Conservation (phyloP, 2,329 filamentous ascomycete species). For the Helminthosporium solani region DNA sequence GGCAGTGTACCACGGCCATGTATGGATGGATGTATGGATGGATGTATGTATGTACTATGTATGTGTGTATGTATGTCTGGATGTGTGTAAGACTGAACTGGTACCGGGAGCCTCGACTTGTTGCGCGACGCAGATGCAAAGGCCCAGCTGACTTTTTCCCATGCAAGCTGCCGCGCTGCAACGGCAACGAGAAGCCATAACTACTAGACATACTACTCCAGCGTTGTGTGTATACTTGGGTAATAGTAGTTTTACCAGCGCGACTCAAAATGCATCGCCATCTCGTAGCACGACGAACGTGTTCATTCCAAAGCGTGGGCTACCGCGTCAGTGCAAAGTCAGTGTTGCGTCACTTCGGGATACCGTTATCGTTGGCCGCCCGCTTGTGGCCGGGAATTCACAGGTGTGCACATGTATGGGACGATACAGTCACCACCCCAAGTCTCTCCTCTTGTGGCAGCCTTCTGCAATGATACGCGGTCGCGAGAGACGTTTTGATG, state of each 20-base stretch:
- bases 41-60: no score
- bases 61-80: no score
- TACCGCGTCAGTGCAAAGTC: conserved; percentile 1
- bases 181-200: no score
- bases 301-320: conserved; percentile 14
- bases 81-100: no score
- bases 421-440: no score
- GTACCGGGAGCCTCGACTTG: no score
- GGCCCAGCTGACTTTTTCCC: conserved; percentile 1
- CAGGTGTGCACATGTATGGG: no score
- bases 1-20: no score
- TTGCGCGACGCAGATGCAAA: not conserved
- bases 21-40: no score
- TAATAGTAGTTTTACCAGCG: no score
- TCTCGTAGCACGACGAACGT: conserved; percentile 18
- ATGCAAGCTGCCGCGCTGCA: not conserved
- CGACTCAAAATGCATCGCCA: conserved; percentile 18
- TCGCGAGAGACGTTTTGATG: not conserved
- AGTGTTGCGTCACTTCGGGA: conserved; percentile 5
- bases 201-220: no score
- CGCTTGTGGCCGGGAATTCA: not conserved
- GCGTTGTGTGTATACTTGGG: no score
- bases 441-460: not conserved
- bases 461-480: not conserved
- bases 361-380: conserved; percentile 9